Evolutionary conservation across 495 filamentous ascomycete genomes (phyloP).

Genomic region (Gamarada debralockiae): DNA sequence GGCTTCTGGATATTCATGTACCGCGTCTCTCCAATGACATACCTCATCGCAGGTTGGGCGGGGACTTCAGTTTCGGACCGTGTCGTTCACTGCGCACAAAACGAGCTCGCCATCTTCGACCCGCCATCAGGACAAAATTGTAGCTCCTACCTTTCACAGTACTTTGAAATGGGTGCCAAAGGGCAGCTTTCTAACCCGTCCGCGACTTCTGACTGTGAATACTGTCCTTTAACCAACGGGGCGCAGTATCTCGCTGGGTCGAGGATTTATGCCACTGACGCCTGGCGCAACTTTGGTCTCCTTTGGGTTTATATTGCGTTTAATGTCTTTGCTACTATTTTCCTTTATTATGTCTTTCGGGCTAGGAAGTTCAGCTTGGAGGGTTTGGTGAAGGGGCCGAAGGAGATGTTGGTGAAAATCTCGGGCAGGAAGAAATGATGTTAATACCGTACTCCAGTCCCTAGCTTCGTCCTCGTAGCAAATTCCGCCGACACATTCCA

Average conservation of each 20-base stretch:
- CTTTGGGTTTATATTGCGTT: conserved; percentile 66
- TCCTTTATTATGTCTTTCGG: too few species aligned
- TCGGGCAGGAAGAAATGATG: too few species aligned
- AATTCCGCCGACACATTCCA: too few species aligned
- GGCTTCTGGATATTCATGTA: conserved; percentile 88
- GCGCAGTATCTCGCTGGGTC: conserved; percentile 58
- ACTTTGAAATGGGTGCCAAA: conserved; percentile 43
- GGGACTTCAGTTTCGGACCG: conserved; percentile 42
- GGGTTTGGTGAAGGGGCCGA: too few species aligned
- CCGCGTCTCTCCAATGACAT: conserved; percentile 68
- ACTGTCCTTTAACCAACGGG: conserved; percentile 55
- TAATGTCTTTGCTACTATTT: too few species aligned
- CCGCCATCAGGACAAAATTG: conserved; percentile 53
- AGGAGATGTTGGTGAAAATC: too few species aligned
- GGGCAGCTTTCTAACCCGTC: conserved; percentile 36
- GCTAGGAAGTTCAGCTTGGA: too few species aligned
- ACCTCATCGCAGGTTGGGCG: conserved; percentile 47
- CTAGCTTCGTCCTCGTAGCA: too few species aligned
- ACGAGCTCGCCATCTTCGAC: conserved; percentile 55
- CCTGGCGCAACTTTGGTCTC: conserved; percentile 33
- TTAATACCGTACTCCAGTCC: too few species aligned
- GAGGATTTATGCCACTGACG: conserved; percentile 40
- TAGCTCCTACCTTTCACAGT: conserved; percentile 53
- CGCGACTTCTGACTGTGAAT: conserved; percentile 51
- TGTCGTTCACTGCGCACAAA: conserved; percentile 51